These are phyloP conservation scores for Harringtonia aguacate DNA, from an alignment of 2,329 filamentous ascomycete species.

Conservation along the genomic window DNA sequence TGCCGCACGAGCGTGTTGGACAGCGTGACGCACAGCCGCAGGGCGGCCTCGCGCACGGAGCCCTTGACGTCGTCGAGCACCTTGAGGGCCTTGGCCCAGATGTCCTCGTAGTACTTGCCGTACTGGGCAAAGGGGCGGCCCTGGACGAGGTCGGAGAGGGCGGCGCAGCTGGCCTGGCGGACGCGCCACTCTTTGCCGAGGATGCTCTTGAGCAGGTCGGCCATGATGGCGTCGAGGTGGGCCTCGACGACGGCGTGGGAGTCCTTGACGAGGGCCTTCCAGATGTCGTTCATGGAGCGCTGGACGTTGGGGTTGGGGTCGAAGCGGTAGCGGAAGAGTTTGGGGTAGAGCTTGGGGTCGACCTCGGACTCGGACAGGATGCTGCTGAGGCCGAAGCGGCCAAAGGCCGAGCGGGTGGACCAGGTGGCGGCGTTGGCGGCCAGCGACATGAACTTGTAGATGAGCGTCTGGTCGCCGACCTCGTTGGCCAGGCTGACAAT, in stretches of 20 bases:
- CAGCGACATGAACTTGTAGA: constrained; percentile 97
- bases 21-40: constrained; percentile 71
- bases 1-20: constrained; percentile 79
- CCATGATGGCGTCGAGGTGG: constrained; percentile 82
- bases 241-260: constrained; percentile 62
- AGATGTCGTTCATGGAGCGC: constrained; percentile 94
- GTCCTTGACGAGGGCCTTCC: constrained; percentile 92
- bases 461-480: constrained; percentile 88
- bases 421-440: constrained; percentile 94
- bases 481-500: constrained; percentile 94
- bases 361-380: constrained; percentile 81
- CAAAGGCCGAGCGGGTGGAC: constrained; percentile 94
- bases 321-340: constrained; percentile 88
- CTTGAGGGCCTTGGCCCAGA: constrained; percentile 79
- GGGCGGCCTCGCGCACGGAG: constrained; percentile 70
- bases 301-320: constrained; percentile 92
- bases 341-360: constrained; percentile 91
- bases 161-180: constrained; percentile 83
- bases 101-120: constrained; percentile 70
- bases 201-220: constrained; percentile 76
- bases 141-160: constrained; percentile 78
- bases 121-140: constrained; percentile 68
- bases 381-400: constrained; percentile 81
- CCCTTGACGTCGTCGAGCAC: constrained; percentile 95
- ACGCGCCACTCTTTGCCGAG: constrained; percentile 89